Conservation (phyloP, 2,329 filamentous ascomycete genomes). For the Fusarium mundagurra region DNA sequence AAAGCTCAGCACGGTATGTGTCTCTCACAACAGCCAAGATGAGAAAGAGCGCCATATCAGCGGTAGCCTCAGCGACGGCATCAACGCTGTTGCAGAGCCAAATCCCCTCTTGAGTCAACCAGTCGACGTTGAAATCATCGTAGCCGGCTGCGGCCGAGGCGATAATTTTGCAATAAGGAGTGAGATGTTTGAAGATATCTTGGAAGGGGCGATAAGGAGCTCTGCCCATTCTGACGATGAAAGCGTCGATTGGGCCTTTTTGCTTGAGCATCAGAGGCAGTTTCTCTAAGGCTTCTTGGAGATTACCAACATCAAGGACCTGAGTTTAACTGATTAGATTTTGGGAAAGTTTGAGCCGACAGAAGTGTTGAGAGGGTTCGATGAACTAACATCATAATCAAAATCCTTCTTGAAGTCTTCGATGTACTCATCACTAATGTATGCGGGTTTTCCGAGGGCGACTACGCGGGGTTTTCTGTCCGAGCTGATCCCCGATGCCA, state of each 20-base stretch:
- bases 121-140: conserved; percentile 58
- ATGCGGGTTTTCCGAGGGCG: conserved; percentile 52
- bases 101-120: conserved; percentile 54
- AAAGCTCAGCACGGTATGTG: conserved; percentile 51
- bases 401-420: conserved; percentile 51
- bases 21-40: conserved; percentile 55
- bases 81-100: conserved; percentile 65
- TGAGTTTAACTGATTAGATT: not conserved
- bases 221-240: conserved; percentile 61
- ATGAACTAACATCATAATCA: conserved; percentile 48
- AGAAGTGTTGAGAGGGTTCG: fast-evolving
- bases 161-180: conserved; percentile 57
- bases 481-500: not conserved
- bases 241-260: conserved; percentile 56
- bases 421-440: conserved; percentile 52
- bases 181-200: conserved; percentile 53
- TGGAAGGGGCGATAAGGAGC: conserved; percentile 60
- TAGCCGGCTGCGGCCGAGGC: conserved; percentile 58
- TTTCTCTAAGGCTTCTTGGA: conserved; percentile 47
- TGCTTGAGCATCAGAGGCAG: conserved; percentile 49
- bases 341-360: fast-evolving
- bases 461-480: conserved; percentile 53
- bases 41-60: conserved; percentile 57
- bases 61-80: conserved; percentile 63
- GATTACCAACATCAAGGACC: conserved; percentile 49